Evolutionary conservation across 2,329 filamentous ascomycete species (phyloP).

Genomic region (Didymella keratinophila): DNA sequence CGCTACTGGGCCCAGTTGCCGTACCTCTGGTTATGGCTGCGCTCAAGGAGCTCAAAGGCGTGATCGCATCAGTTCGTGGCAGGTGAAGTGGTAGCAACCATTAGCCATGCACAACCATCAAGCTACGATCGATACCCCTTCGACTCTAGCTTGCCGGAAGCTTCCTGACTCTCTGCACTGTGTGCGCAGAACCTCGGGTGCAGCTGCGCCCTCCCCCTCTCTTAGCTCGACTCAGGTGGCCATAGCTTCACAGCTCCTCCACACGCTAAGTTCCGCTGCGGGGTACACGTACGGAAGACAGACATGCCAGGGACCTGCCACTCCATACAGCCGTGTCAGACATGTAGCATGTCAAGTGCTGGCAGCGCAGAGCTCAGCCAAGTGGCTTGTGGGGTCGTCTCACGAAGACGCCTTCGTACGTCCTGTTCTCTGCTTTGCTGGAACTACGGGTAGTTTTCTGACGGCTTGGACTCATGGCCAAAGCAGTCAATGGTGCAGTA

Average conservation of each 20-base stretch:
- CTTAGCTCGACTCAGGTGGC: slow-evolving; percentile 7
- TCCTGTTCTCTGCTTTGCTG: background rate
- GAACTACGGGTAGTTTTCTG: background rate
- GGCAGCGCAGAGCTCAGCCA: background rate
- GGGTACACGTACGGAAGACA: slow-evolving; percentile 7
- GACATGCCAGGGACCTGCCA: background rate
- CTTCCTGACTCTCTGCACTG: background rate
- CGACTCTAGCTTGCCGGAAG: background rate
- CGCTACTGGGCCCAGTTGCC: slow-evolving; percentile 86
- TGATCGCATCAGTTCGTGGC: slow-evolving; percentile 10
- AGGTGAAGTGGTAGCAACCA: background rate
- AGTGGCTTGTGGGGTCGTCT: background rate
- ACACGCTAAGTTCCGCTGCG: slow-evolving; percentile 14
- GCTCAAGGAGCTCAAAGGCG: slow-evolving; percentile 69
- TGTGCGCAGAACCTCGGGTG: slow-evolving; percentile 11
- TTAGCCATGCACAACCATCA: background rate
- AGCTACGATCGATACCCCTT: background rate
- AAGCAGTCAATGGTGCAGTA: slow-evolving; percentile 6
- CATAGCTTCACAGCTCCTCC: slow-evolving; percentile 14
- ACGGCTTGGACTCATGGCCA: background rate
- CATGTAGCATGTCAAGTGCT: background rate
- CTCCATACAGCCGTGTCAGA: background rate
- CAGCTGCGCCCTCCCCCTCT: slow-evolving; percentile 4
- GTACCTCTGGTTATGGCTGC: slow-evolving; percentile 87
- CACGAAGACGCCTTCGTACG: background rate